Base-by-base conservation (phyloP, 2,329 filamentous ascomycete species). In the Sphaceloma murrayae region DNA sequence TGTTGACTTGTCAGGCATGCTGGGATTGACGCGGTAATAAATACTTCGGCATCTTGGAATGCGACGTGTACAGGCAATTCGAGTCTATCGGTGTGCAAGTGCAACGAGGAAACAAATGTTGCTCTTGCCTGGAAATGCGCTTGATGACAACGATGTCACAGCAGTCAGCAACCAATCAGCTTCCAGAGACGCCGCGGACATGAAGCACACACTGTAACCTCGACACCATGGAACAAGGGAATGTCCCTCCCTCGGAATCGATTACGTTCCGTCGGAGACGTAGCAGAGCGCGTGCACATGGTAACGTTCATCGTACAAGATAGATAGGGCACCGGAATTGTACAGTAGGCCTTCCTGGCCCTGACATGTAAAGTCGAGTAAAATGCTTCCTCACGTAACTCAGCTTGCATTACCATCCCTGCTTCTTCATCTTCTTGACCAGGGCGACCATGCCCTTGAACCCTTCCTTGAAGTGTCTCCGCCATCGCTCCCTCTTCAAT, bases 401-500 rank as follows among this genome's bases (percentile, higher is more conserved):
- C n/a, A n/a, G 13, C 14, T 11, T 27, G 2, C 22, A 29, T 22
- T 68, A 93, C 85, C 86, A 91, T 2, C 85, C 85, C 64, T 91
- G 84, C 58, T 68, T 75, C 54, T 75, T 81, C 65, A 93, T 68
- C 59, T 83, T 74, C 57, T 74, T 67, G 4, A 86, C 83, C 52
- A 83, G 69, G 30, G 55, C 59, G 5, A 85, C 73, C 8, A 77
- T 75, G 8, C 89, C 89, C 64, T 87, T 88, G 65, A 96, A 96
- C 2, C 86, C 93, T 51, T 91, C 74, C 58, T 78, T 78, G 1
- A 60, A 60, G 9, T 76, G 88, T 56, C 79, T 81, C 13, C 91
- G 91, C 40, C 96, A 65, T 1, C 85, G 85, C 58, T 96, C 91
- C 53, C 4, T 72, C 72, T 60, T 68, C 2, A 96, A 96, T 10